Conservation (phyloP, 768 basidiomycete species). For the Kondoa subrosea region DNA sequence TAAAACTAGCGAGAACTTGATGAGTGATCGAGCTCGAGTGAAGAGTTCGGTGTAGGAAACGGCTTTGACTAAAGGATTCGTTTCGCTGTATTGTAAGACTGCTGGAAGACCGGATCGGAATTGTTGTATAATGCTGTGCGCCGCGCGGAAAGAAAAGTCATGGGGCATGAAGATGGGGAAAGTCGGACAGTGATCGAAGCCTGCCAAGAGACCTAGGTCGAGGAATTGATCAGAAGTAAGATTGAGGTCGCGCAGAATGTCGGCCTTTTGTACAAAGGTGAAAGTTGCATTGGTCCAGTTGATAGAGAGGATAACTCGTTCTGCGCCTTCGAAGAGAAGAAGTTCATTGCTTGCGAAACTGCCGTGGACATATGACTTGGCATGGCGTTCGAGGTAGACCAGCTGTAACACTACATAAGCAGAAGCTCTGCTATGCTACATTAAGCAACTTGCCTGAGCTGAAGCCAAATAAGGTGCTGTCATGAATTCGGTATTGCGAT, state of each 20-base stretch:
- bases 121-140: conserved; percentile 23
- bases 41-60: conserved; percentile 69
- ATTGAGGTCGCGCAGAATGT: conserved; percentile 48
- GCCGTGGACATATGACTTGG: conserved; percentile 83
- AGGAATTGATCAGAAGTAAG: conserved; percentile 81
- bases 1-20: conserved; percentile 78
- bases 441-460: conserved; percentile 59
- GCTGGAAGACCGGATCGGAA: conserved; percentile 31
- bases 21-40: conserved; percentile 72
- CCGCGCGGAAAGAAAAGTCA: conserved; percentile 30
- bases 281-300: conserved; percentile 57
- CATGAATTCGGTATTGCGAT: conserved; percentile 86
- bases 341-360: conserved; percentile 82
- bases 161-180: conserved; percentile 32
- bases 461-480: conserved; percentile 89
- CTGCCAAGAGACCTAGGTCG: conserved; percentile 79
- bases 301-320: conserved; percentile 75
- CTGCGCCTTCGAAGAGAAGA: conserved; percentile 65
- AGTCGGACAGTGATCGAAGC: conserved; percentile 53
- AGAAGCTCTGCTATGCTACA: neutral
- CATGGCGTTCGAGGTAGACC: conserved; percentile 83
- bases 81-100: conserved; percentile 56
- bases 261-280: conserved; percentile 64
- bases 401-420: conserved; percentile 40
- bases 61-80: conserved; percentile 59